These are phyloP conservation scores for Scutellaria baicalensis DNA, from an alignment of 257 asterid genomes.

Conservation along the genomic window DNA sequence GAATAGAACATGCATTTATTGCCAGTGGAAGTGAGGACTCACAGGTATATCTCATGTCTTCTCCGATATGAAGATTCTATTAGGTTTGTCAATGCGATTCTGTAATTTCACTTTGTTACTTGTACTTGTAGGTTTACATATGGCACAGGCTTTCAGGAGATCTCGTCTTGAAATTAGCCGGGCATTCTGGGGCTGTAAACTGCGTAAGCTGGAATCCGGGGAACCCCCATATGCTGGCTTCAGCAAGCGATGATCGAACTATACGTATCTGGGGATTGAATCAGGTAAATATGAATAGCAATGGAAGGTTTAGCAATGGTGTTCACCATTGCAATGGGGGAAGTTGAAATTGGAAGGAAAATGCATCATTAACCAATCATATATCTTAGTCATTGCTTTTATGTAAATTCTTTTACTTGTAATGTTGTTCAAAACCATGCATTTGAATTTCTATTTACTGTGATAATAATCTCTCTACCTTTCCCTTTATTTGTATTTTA, in stretches of 20 bases:
- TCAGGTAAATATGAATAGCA: constrained; percentile 38
- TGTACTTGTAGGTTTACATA: constrained; percentile 52
- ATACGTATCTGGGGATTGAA: constrained; percentile 85
- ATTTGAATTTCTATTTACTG: constrained; percentile 36
- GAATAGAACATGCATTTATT: constrained; percentile 68
- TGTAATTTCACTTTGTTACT: not conserved
- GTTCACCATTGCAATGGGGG: constrained; percentile 62
- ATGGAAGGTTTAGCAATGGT: constrained; percentile 51
- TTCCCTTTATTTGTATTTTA: not conserved
- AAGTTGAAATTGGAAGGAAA: constrained; percentile 32
- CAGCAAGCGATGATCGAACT: constrained; percentile 88
- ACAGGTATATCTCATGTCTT: constrained; percentile 35
- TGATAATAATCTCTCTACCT: constrained; percentile 18
- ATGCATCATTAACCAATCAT: not conserved
- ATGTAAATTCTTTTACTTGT: constrained; percentile 51
- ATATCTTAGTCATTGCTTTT: constrained; percentile 31
- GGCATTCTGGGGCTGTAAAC: constrained; percentile 79
- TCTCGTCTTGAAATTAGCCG: constrained; percentile 47
- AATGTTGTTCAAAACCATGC: constrained; percentile 27
- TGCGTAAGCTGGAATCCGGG: constrained; percentile 89
- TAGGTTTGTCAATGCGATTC: not conserved
- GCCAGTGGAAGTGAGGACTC: constrained; percentile 99
- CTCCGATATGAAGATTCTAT: not conserved
- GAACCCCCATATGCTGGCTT: constrained; percentile 81
- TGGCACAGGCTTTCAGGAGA: constrained; percentile 81